These are phyloP conservation scores for Leucogyrophana mollusca DNA, from an alignment of 768 basidiomycete genomes.

Conservation along the genomic window DNA sequence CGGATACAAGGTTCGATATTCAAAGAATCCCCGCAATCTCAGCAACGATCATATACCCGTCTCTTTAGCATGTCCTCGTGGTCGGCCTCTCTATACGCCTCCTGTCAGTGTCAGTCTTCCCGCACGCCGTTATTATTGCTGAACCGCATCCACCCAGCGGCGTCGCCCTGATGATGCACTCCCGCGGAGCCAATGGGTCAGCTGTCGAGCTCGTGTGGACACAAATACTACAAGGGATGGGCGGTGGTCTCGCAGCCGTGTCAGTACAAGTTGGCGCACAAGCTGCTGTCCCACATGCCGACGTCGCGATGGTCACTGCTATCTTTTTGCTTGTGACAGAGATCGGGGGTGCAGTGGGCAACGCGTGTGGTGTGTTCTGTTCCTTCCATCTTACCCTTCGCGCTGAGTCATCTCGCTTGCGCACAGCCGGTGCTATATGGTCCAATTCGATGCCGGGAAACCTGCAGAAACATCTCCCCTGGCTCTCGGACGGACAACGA, in stretches of 20 bases:
- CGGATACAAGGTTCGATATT: constrained; percentile 49
- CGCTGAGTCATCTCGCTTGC: neutral
- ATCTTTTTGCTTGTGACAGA: constrained; percentile 66
- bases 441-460: constrained; percentile 62
- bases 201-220: constrained; percentile 58
- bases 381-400: neutral
- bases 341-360: constrained; percentile 65
- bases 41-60: neutral
- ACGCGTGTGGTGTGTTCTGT: constrained; percentile 46
- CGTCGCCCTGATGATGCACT: constrained; percentile 68
- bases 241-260: constrained; percentile 67
- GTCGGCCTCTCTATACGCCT: constrained; percentile 59
- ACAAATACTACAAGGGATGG: constrained; percentile 72
- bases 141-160: constrained; percentile 35
- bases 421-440: constrained; percentile 62
- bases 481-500: constrained; percentile 40
- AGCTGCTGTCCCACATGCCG: constrained; percentile 60
- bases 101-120: constrained; percentile 27
- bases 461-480: constrained; percentile 54
- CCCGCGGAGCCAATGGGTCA: constrained; percentile 58
- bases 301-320: constrained; percentile 68
- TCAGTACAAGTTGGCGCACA: constrained; percentile 60
- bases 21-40: neutral
- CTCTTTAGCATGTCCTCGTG: constrained; percentile 40
- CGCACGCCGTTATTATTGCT: neutral